Conservation (phyloP, 805 yeast species). For the Cyberlindnera saturnus region DNA sequence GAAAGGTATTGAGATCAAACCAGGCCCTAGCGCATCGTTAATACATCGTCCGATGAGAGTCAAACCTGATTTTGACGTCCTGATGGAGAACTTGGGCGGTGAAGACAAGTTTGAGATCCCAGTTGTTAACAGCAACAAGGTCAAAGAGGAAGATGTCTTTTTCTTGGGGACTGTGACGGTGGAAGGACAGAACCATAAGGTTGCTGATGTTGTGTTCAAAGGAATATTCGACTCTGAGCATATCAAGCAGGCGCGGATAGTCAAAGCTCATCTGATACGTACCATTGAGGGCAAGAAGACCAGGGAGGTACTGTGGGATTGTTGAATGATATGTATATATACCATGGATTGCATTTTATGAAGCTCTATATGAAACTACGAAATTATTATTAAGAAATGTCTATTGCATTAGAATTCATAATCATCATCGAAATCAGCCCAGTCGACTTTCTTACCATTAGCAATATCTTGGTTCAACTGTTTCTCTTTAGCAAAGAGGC, state of each 20-base stretch:
- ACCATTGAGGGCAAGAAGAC: constrained; percentile 14
- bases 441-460: constrained; percentile 14
- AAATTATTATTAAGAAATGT: too few relatives aligned
- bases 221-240: constrained; percentile 24
- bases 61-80: constrained; percentile 9
- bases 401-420: neutral
- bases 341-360: neutral
- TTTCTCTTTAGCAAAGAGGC: constrained; percentile 5
- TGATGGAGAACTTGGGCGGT: constrained; percentile 20
- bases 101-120: constrained; percentile 19
- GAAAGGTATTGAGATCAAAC: constrained; percentile 21
- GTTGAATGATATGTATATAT: neutral
- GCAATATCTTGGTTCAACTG: constrained; percentile 12
- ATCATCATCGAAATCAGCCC: constrained; percentile 22
- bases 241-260: constrained; percentile 19
- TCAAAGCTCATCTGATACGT: constrained; percentile 14
- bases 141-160: constrained; percentile 14
- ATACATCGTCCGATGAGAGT: constrained; percentile 16
- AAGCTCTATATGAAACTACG: too few relatives aligned
- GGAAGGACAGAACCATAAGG: constrained; percentile 13
- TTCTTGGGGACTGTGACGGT: constrained; percentile 15
- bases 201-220: constrained; percentile 17
- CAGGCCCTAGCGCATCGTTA: constrained; percentile 12
- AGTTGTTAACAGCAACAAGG: constrained; percentile 11
- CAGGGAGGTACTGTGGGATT: constrained; percentile 17